Evolutionary conservation across 176 grass and related monocot species (phyloP), one percentile per base, ranked within the genome.

Genomic region (Aegilops sharonensis): DNA sequence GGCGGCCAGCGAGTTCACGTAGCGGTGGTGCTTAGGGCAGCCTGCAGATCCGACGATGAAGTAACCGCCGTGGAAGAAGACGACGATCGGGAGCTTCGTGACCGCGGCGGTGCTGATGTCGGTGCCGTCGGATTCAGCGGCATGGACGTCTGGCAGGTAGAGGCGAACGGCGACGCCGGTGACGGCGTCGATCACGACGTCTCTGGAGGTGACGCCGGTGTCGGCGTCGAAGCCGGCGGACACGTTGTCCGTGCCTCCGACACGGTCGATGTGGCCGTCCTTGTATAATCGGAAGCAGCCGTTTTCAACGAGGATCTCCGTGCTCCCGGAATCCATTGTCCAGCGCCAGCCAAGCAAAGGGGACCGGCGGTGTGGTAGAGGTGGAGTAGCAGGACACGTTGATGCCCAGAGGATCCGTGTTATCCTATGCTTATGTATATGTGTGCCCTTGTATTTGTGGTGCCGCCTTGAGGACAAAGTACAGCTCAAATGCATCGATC

Each of bases 41-140:
- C 52, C 20, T 25, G 89, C 78, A 15, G 90, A 91, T 14, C 86
- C 74, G 29, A 88, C 78, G 68, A 94, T 40, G 56, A 94, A 94
- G 27, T 32, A 89, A 6, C 94, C 94, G 4, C 94, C 94, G 36
- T 94, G 95, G 78, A 87, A 91, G 80, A 91, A 77, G 76, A 94
- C 78, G 79, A 83, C 21, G 72, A 90, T 23, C 23, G 88, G 84
- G n/a, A 90, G 72, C 79, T 78, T 82, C 23, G 21, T 74, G 11
- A 11, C 1, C 4, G 2, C 40, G 12, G 10, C 65, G 12, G 15
- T 17, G 29, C 2, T 0, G 15, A 2, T 2, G 34, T 10, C 17
- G 54, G 54, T 8, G 40, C 5, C 39, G 21, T n/a, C 72, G n/a
- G 72, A 17, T 5, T 23, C 7, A 7, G 29, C 36, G 8, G 50